Evolutionary conservation across 108 stramenopile genomes (phyloP).

Genomic region (Skeletonema potamos): DNA sequence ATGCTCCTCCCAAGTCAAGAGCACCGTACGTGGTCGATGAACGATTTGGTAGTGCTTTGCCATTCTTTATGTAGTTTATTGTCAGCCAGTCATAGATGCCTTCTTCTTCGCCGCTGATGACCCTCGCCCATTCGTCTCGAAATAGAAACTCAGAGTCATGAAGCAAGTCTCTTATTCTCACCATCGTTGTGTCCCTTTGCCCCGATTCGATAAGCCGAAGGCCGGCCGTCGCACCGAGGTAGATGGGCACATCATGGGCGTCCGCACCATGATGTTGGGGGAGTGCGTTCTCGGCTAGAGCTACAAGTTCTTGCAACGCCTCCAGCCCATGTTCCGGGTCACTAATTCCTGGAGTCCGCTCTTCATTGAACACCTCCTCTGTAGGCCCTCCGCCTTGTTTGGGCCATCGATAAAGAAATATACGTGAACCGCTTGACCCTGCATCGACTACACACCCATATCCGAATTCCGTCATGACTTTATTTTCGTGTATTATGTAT

Average conservation of each 20-base stretch:
- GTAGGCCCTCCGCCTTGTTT: neutral
- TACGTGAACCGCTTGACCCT: constrained; percentile 41
- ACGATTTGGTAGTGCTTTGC: constrained; percentile 24
- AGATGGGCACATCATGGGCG: constrained; percentile 67
- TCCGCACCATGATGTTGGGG: neutral
- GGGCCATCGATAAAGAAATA: constrained; percentile 37
- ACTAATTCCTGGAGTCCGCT: constrained; percentile 28
- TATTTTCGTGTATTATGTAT: no score
- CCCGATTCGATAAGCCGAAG: constrained; percentile 72
- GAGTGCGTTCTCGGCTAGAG: constrained; percentile 6
- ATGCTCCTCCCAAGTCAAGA: constrained; percentile 91
- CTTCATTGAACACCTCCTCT: constrained; percentile 16
- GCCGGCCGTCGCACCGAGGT: constrained; percentile 92
- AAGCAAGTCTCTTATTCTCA: constrained; percentile 60
- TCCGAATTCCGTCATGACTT: neutral
- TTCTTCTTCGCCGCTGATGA: constrained; percentile 93
- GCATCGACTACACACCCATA: constrained; percentile 38
- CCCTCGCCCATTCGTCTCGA: constrained; percentile 70
- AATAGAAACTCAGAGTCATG: constrained; percentile 74
- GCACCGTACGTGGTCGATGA: constrained; percentile 77
- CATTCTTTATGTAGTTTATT: constrained; percentile 77
- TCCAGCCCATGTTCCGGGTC: constrained; percentile 12
- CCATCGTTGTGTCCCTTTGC: constrained; percentile 56
- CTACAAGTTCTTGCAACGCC: neutral
- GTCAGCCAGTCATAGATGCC: constrained; percentile 87